Base-by-base conservation (phyloP, 164 flowering plant genomes). In the Stephania japonica region DNA sequence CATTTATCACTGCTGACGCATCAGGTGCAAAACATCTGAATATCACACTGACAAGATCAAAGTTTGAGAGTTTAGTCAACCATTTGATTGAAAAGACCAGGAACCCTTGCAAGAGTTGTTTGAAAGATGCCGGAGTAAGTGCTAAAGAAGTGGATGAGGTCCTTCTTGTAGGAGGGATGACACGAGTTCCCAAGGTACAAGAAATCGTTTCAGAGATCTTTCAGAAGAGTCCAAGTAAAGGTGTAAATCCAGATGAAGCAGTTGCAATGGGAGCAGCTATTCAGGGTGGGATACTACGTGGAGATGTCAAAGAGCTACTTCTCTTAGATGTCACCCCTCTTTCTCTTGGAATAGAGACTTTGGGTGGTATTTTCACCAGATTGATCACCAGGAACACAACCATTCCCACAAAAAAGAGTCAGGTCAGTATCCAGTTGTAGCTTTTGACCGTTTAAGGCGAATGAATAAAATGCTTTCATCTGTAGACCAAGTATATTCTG, bases 251-350 rank as follows among this genome's bases (percentile, higher is more conserved):
- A 21, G 90, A 90, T 73, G 94, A 90, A 77, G 91, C 91, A 11
- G 94, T 90, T 73, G 90, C 90, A 14, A 85, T 90, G 90, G 94
- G 94, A 38, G 91, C 94, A 32, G 94, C 94, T 18, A 86, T 89
- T 77, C 93, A 89, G 80, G 93, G 93, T 64, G 91, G 91, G 19
- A 87, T 86, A 27, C 81, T 90, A 9, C 86, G 91, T 43, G 94
- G 91, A 53, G 91, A 88, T 82, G 90, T 88, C 41, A 90, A 87
- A 76, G 94, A 87, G 79, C 76, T 87, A 73, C 89, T 88, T 70
- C 79, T 90, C 23, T 79, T 90, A 81, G 93, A 89, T 81, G 91
- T 89, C 9, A 89, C 89, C 72, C 90, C 93, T 42, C 72, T 87
- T 21, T 89, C 90, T 1, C 93, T 89, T 67, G 90, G 93, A 49